Evolutionary conservation across 371 early-diverging fungal species (phyloP).

Genomic region (Blakeslea trispora): DNA sequence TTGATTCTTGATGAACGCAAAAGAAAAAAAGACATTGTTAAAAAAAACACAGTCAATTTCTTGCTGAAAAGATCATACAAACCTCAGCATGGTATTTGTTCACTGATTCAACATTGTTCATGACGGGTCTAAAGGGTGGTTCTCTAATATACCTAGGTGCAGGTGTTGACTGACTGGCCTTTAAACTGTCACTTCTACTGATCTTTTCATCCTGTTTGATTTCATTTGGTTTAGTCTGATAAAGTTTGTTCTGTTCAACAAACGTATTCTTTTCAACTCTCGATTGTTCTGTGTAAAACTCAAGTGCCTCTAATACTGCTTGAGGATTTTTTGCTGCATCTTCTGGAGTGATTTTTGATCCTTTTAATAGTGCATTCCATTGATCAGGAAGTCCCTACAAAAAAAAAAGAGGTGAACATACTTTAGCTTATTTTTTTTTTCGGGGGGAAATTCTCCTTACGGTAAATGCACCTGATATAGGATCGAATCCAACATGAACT

Average conservation of each 20-base stretch:
- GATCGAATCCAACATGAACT: slow-evolving; percentile 89
- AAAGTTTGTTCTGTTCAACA: slow-evolving; percentile 10
- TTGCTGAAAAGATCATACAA: too few relatives aligned
- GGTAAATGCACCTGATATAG: slow-evolving; percentile 77
- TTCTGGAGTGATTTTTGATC: slow-evolving; percentile 92
- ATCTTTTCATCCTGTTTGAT: slow-evolving; percentile 12
- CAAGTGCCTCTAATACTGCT: slow-evolving; percentile 95
- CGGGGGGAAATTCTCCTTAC: slow-evolving; percentile 46
- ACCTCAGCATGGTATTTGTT: background rate
- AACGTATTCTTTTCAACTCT: slow-evolving; percentile 50
- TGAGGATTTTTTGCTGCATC: slow-evolving; percentile 96
- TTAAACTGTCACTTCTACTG: slow-evolving; percentile 9
- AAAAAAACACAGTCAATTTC: too few relatives aligned
- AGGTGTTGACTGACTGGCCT: slow-evolving; percentile 32
- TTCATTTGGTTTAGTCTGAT: background rate
- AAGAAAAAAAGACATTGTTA: too few relatives aligned
- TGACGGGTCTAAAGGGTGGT: slow-evolving; percentile 17
- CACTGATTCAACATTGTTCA: background rate
- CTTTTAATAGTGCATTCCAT: slow-evolving; percentile 90
- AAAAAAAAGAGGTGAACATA: background rate
- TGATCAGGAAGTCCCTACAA: slow-evolving; percentile 90
- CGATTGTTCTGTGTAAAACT: slow-evolving; percentile 90
- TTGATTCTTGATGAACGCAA: background rate
- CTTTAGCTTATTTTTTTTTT: background rate
- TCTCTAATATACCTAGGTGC: slow-evolving; percentile 27